Evolutionary conservation across 768 basidiomycete species (phyloP), one percentile per base, ranked within the genome.

Genomic region (Baorangia bicolor): DNA sequence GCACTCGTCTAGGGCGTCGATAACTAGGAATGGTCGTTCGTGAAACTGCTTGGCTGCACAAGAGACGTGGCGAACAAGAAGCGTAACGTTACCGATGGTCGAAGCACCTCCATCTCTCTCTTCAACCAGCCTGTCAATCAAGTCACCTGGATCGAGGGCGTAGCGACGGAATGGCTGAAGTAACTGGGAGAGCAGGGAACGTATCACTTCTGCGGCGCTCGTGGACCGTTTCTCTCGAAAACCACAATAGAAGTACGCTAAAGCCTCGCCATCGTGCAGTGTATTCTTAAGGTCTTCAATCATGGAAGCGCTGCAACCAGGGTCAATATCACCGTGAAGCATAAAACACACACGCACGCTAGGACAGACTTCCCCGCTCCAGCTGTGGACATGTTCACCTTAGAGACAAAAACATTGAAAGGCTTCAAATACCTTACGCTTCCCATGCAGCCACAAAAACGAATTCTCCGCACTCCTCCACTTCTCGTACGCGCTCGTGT

Each of bases 1-100:
- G 33, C 58, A 62, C 27, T 62, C 61, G n/a, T 62, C 59, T 4
- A 60, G 37, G 1, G 55, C 58, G 18, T 62, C 61, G 12, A 62
- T 55, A 1, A 62, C 45, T 8, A 56, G 12, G 2, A 51, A 18
- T 4, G 60, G 58, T 5, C 8, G 48, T 35, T 23, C 14, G 2
- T 13, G 16, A 34, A 52, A 44, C 16, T 20, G 21, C 20, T 37
- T 27, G 12, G 33, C 49, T 2, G 35, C 40, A 8, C 47, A 42
- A 20, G 52, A 44, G 18, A 58, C 12, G 4, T 38, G 18, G n/a
- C 37, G 37, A 38, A 37, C 25, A 25, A 49, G 48, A 30, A 38
- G 1, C 4, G 13, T 20, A 7, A 45, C 14, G 2, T 45, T 45
- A 12, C 7, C 31, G 20, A 31, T 21, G 1, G 44, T 30, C 44